A percentile compares a stretch with the other conserved stretches of the same genome.
Evolutionary conservation across 2,329 filamentous ascomycete genomes (phyloP).

Genomic region (Aspergillus piperis): DNA sequence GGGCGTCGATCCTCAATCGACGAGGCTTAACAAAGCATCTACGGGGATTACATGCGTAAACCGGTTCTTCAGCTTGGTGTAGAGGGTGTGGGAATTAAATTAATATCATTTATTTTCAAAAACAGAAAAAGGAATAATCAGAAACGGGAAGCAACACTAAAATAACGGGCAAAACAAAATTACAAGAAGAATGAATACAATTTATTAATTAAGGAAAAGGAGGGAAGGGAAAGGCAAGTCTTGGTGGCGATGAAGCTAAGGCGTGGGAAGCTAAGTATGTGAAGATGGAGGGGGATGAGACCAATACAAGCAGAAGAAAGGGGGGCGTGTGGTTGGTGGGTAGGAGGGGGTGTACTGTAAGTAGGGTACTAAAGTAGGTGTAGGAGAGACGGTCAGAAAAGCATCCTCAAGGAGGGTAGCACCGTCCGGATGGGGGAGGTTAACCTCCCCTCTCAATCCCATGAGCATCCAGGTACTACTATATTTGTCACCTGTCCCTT

Average conservation of each 20-base stretch:
- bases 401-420: conserved; percentile 25
- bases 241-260: conserved; percentile 18
- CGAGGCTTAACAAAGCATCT: conserved; percentile 37
- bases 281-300: conserved; percentile 17
- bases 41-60: conserved; percentile 29
- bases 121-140: not conserved
- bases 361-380: too few species aligned
- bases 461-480: conserved; percentile 29
- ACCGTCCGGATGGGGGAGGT: conserved; percentile 24
- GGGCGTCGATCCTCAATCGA: conserved; percentile 45
- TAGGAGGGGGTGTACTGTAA: conserved; percentile 3
- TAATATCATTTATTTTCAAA: not conserved
- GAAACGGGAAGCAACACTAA: conserved; percentile 7
- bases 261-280: conserved; percentile 8
- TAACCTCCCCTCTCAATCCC: conserved; percentile 24
- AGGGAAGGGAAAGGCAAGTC: conserved; percentile 28
- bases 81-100: conserved; percentile 5
- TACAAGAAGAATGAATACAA: conserved; percentile 8
- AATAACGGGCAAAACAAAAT: conserved; percentile 9
- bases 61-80: conserved; percentile 14
- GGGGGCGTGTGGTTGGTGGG: conserved; percentile 12
- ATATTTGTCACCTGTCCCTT: conserved; percentile 29
- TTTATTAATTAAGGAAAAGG: conserved; percentile 25
- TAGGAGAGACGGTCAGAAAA: conserved; percentile 17
- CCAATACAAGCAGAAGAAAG: not conserved